Conservation (phyloP, 345 rosid species). For the Populus tremula region DNA sequence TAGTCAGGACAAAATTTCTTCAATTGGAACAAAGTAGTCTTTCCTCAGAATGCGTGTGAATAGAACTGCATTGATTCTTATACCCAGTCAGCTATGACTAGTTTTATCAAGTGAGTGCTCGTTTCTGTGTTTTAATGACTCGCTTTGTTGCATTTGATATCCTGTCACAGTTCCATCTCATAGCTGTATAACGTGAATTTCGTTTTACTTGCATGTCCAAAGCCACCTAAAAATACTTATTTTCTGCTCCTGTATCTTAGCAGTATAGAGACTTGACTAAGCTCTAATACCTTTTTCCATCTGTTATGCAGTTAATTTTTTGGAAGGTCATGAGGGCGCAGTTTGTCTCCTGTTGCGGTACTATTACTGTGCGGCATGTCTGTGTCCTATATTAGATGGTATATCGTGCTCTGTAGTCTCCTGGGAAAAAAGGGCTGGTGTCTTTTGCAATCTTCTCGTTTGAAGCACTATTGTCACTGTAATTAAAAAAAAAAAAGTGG, state of each 20-base stretch:
- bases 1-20: constrained; percentile 34
- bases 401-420: background rate
- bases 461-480: background rate
- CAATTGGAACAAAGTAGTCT: constrained; percentile 34
- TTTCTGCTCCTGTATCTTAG: background rate
- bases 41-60: constrained; percentile 15
- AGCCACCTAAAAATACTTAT: background rate
- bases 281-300: background rate
- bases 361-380: background rate
- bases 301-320: background rate
- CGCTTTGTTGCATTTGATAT: background rate
- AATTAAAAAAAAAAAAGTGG: background rate
- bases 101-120: constrained; percentile 30
- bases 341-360: background rate
- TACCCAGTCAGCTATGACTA: background rate
- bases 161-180: background rate
- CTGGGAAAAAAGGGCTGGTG: background rate
- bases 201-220: background rate
- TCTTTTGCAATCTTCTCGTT: background rate
- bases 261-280: background rate
- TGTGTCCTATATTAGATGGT: background rate
- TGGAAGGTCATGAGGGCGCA: background rate
- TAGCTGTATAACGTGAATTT: background rate
- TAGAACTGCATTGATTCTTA: constrained; percentile 11
- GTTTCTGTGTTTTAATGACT: background rate